Conservation (phyloP, 164 flowering plant genomes). For the Kingdonia uniflora region DNA sequence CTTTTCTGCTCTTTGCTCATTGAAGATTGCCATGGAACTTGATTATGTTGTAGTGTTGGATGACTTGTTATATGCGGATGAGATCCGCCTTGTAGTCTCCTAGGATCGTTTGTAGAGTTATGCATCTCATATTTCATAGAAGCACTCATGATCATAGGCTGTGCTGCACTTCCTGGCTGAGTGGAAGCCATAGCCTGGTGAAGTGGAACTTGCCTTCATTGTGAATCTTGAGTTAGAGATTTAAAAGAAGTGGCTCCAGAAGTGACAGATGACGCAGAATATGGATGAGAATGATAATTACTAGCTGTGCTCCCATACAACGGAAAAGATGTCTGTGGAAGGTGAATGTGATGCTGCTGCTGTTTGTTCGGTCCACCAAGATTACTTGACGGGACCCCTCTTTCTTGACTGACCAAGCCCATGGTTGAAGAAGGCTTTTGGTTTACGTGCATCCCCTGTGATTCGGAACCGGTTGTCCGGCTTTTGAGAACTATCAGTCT, state of each 20-base stretch:
- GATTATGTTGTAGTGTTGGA: slow-evolving; percentile 38
- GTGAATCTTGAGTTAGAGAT: slow-evolving; percentile 54
- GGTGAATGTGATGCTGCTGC: slow-evolving; percentile 50
- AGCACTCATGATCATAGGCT: slow-evolving; percentile 28
- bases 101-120: slow-evolving; percentile 36
- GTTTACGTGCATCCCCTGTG: slow-evolving; percentile 30
- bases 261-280: slow-evolving; percentile 37
- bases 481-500: slow-evolving; percentile 20
- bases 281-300: slow-evolving; percentile 30
- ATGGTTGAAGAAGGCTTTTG: slow-evolving; percentile 34
- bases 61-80: slow-evolving; percentile 33
- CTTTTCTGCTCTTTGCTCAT: slow-evolving; percentile 32
- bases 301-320: slow-evolving; percentile 44
- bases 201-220: slow-evolving; percentile 42
- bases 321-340: slow-evolving; percentile 49
- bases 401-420: slow-evolving; percentile 29
- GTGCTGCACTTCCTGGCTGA: slow-evolving; percentile 37
- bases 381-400: slow-evolving; percentile 28
- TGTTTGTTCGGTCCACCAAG: slow-evolving; percentile 44
- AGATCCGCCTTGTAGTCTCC: slow-evolving; percentile 46
- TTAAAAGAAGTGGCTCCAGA: slow-evolving; percentile 23
- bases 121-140: slow-evolving; percentile 45
- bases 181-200: slow-evolving; percentile 35
- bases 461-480: too few species aligned
- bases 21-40: slow-evolving; percentile 43